Evolutionary conservation across 345 rosid genomes (phyloP), one percentile per base, ranked within the genome.

Genomic region (Passiflora organensis): DNA sequence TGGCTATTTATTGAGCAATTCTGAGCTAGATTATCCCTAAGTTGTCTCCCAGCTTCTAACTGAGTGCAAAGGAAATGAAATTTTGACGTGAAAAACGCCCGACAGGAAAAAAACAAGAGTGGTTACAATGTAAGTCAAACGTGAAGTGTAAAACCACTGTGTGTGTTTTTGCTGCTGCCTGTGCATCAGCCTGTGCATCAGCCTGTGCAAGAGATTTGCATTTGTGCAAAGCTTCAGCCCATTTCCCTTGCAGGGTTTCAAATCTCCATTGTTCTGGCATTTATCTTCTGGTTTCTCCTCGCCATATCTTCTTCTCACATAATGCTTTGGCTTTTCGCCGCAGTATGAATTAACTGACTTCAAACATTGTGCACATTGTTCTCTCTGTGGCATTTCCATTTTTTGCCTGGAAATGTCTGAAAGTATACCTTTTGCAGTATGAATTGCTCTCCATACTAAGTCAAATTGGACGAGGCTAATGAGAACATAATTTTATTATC

Each of bases 241-340:
- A 48, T 32, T 54, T 53, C 17, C 57, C 68, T 0, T 73, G 78
- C 60, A 64, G 53, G 58, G 49, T 73, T 64, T 60, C 60, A 73
- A 58, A 57, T 73, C 53, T 69, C 78, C 20, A 43, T 73, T 10
- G 43, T 42, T 48, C 57, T 73, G 50, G 78, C 78, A 21, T 73
- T 73, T 44, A 43, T 65, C 46, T 59, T 74, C 43, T 73, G 74
- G 78, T 48, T 60, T 54, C 71, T 73, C 46, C 56, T 69, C 34
- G 78, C 64, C 34, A 49, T 69, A 49, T 73, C 78, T 16, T 73
- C 78, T 16, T 73, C 74, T 57, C 73, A 64, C 38, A 64, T 65
- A 18, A 73, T 73, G 78, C 60, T 73, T 58, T 69, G 78, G 78
- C 70, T 73, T 16, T 39, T 73, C 66, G 78, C 78, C 12, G 34